Evolutionary conservation across 352 stramenopile genomes (phyloP), one percentile per base, ranked within the genome.

Genomic region (Phytopythium vexans): DNA sequence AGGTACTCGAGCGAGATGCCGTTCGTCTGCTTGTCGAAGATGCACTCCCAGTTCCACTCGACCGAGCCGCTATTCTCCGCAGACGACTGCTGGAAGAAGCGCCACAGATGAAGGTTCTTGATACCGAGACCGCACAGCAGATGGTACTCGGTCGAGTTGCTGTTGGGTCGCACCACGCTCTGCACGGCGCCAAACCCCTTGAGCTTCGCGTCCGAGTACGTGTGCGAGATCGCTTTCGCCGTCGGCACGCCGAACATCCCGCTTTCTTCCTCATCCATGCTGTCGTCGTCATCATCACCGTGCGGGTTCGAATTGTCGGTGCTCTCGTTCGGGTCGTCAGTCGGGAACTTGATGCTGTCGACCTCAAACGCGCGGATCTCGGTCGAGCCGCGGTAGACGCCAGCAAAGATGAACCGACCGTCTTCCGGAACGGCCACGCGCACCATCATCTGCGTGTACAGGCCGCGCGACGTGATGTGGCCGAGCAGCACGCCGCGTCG

Each of bases 21-120:
- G 53, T 94, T 94, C 31, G 78, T 92, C 54, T 89, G 78, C 51
- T 92, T 90, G 60, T 94, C 85, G 38, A 93, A 93, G 5, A 94
- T 64, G 60, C 85, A 94, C 60, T 94, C 78, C 82, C 82, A 94
- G 1, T 45, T 74, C 84, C 84, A 94, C 50, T 56, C 36, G 1
- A 54, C 27, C 6, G 38, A 8, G 7, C 16, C 37, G 3, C 16
- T 54, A 31, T 72, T 60, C 8, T 63, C 38, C 1, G 58, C 51
- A 6, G 12, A 53, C 1, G 68, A 55, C 14, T 78, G 62, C 39
- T 74, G 74, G 56, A 77, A 91, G 56, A 94, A 94, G 6, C 84
- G 76, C 85, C 85, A 94, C 44, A 94, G 68, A 50, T 94, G 85
- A 16, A 94, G 60, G 52, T 88, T 94, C 69, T 94, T 94, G 56